These are phyloP conservation scores for Adansonia rubrostipa DNA, from an alignment of 441 rosid genomes.

Conservation along the genomic window DNA sequence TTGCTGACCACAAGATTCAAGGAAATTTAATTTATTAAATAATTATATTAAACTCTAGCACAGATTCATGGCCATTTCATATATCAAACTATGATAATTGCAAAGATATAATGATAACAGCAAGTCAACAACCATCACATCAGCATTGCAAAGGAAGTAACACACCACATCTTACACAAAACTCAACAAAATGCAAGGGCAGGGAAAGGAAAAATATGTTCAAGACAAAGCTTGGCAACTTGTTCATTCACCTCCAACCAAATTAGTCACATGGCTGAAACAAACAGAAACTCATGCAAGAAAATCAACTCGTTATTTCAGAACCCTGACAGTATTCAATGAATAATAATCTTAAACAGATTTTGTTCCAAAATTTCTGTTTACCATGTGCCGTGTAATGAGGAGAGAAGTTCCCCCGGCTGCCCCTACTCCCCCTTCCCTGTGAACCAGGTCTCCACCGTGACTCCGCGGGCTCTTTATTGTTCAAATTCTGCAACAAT, in stretches of 20 bases:
- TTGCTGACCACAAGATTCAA: not conserved
- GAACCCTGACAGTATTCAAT: not conserved
- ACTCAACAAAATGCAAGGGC: not conserved
- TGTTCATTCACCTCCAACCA: not conserved
- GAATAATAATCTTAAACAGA: slow-evolving; percentile 26
- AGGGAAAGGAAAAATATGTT: not conserved
- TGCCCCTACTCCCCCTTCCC: slow-evolving; percentile 71
- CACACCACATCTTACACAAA: not conserved
- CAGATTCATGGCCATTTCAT: slow-evolving; percentile 1
- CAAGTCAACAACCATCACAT: slow-evolving; percentile 1
- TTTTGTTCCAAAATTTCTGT: slow-evolving; percentile 16
- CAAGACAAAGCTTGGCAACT: not conserved
- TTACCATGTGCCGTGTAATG: slow-evolving; percentile 67
- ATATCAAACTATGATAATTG: slow-evolving; percentile 7
- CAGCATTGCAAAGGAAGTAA: not conserved
- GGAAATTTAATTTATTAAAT: not conserved
- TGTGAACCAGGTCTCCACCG: slow-evolving; percentile 68
- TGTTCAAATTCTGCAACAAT: slow-evolving; percentile 55
- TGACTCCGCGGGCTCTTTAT: slow-evolving; percentile 69
- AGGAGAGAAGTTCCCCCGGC: slow-evolving; percentile 54
- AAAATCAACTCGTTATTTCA: slow-evolving; percentile 16
- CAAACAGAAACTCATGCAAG: slow-evolving; percentile 8
- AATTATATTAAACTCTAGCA: not conserved
- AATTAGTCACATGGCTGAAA: slow-evolving; percentile 19
- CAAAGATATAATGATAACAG: slow-evolving; percentile 7